Evolutionary conservation across 768 basidiomycete species (phyloP), one percentile per base, ranked within the genome.

Genomic region (Botryobasidium botryosum): DNA sequence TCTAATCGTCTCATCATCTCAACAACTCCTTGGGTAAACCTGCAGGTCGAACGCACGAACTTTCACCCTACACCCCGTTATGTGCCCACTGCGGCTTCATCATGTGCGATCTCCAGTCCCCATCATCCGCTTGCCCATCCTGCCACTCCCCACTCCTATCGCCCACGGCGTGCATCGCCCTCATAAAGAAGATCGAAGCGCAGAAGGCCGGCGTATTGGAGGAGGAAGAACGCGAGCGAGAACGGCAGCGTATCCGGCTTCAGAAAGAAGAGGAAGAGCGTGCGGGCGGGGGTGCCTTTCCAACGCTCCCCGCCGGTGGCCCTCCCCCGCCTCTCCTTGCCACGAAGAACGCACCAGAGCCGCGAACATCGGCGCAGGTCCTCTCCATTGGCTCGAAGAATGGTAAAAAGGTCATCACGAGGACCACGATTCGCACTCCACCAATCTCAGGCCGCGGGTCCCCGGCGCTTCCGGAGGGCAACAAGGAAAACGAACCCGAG

Each of bases 61-160:
- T 63, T 1, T 63, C 62, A 1, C 31, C 41, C 3, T 59, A 63
- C 43, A 60, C 57, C 7, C 61, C 62, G 5, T 45, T 53, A 13
- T 63, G 62, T 47, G 40, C 55, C 3, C 41, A 53, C 17, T 63
- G 62, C 50, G 62, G 62, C 7, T 45, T 63, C 8, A 56, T 58
- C 6, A 45, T 60, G 13, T 63, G 62, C 46, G 39, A 44, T 10
- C 38, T 61, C 6, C 62, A 62, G n/a, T 50, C 53, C 6, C 53
- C 57, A n/a, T 51, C 59, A 27, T 52, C 51, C 17, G 57, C 61
- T 10, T 63, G 62, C 48, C 62, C 62, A 24, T 61, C 56, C 21
- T 63, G 62, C 27, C 38, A 25, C 20, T 43, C 47, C 13, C 40
- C 48, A 28, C 33, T 48, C 20, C 28, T 25, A 37, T 46, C 17